Evolutionary conservation across 2,329 filamentous ascomycete species (phyloP).

Genomic region (Phialocephala sp.): DNA sequence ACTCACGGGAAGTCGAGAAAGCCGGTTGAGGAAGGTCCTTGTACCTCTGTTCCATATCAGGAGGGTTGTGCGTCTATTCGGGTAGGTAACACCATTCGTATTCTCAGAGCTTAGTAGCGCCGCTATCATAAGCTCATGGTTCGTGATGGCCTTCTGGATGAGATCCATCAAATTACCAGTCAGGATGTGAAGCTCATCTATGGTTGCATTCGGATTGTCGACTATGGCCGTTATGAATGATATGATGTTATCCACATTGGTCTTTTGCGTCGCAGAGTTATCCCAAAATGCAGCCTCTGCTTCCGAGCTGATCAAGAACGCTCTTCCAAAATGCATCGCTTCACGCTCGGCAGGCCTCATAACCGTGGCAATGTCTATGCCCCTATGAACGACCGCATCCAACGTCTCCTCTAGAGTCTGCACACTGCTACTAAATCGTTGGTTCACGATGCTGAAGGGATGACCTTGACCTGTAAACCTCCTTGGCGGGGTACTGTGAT

Average conservation of each 20-base stretch:
- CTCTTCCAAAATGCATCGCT: constrained; percentile 16
- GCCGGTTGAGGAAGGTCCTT: constrained; percentile 9
- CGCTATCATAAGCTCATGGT: constrained; percentile 13
- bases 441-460: neutral
- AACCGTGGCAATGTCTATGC: neutral
- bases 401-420: neutral
- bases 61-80: constrained; percentile 9
- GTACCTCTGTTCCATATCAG: constrained; percentile 21
- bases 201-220: neutral
- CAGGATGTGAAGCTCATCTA: neutral
- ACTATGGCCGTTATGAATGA: neutral
- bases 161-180: neutral
- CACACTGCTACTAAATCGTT: constrained; percentile 3
- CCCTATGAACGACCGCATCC: neutral
- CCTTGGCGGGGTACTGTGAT: neutral
- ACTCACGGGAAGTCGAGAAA: neutral
- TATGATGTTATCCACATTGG: constrained; percentile 8
- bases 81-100: neutral
- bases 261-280: constrained; percentile 5
- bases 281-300: constrained; percentile 16
- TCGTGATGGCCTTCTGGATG: neutral
- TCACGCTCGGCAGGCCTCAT: constrained; percentile 7
- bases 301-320: constrained; percentile 13
- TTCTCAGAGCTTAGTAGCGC: constrained; percentile 11
- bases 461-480: constrained; percentile 2